Evolutionary conservation across 129 eudicot genomes (phyloP), one percentile per base, ranked within the genome.

Genomic region (Chrysanthemum makinoi): DNA sequence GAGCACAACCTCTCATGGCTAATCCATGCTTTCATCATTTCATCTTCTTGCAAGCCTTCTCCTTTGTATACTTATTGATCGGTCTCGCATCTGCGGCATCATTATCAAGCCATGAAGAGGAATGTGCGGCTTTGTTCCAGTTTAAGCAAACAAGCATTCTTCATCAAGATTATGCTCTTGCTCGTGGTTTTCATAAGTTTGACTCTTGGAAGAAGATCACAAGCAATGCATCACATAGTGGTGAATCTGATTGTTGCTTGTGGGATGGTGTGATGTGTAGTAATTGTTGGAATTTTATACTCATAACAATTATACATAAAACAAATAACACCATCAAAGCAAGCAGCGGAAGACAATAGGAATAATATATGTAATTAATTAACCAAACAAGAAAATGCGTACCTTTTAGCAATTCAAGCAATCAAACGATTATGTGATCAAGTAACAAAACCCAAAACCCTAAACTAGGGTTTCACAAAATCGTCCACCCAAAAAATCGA

Each of bases 151-250:
- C 44, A 2, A 39, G 43, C 68, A 24, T 18, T 5, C 5, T 65
- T 68, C 16, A 20, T 50, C 68, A 33, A 55, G 22, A 43, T 5
- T 44, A 15, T 33, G 11, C 10, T 14, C 6, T 3, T 49, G 14
- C 46, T 76, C 1, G 1, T 50, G 58, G 62, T 22, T 68, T 57
- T 49, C 69, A 35, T 16, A 68, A 33, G 9, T 50, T 76, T 1
- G 43, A 57, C 19, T 47, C 80, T 28, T 68, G 80, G 80, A 76
- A 69, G 66, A 75, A 55, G n/a, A 30, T 68, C 52, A 61, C 48
- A 0, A 49, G 10, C 43, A 74, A 63, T 35, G 60, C 50, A 68
- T 69, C 75, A 12, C 6, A 66, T 10, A 4, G 15, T 24, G 16
- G n/a, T 28, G 44, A 39, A 39, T 52, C 60, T 26, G 75, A 69